Evolutionary conservation across 768 basidiomycete genomes (phyloP).

Genomic region (Suillus hirtellus): DNA sequence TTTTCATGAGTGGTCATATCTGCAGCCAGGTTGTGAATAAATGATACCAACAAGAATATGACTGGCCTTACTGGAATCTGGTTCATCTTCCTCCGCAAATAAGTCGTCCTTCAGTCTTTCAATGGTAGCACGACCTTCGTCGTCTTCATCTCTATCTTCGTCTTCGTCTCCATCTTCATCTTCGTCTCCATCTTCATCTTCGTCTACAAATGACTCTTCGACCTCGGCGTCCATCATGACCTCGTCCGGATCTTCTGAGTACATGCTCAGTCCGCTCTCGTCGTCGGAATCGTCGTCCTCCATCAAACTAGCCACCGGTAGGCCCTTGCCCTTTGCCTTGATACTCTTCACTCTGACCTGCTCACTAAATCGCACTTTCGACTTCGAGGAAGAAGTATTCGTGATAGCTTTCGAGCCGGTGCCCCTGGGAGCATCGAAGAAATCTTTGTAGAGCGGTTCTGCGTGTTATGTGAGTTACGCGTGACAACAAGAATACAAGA

Average conservation of each 20-base stretch:
- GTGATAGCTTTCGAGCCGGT: slow-evolving; percentile 20
- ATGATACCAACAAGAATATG: not conserved
- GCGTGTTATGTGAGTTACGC: slow-evolving; percentile 11
- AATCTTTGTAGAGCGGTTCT: slow-evolving; percentile 76
- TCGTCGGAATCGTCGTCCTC: slow-evolving; percentile 36
- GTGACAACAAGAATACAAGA: not conserved
- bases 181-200: slow-evolving; percentile 30
- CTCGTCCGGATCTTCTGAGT: slow-evolving; percentile 38
- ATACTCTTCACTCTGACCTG: slow-evolving; percentile 83
- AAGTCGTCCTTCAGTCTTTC: slow-evolving; percentile 75
- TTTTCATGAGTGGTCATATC: slow-evolving; percentile 79
- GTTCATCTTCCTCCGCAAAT: slow-evolving; percentile 65
- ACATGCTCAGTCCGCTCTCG: slow-evolving; percentile 38
- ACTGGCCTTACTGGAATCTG: slow-evolving; percentile 4
- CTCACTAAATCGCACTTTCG: slow-evolving; percentile 76
- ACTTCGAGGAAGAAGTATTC: slow-evolving; percentile 10
- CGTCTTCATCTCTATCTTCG: slow-evolving; percentile 21
- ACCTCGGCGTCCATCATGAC: slow-evolving; percentile 31
- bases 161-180: slow-evolving; percentile 29
- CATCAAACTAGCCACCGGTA: slow-evolving; percentile 46
- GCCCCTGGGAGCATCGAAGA: slow-evolving; percentile 67
- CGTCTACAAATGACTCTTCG: slow-evolving; percentile 24
- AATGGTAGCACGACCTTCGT: slow-evolving; percentile 50
- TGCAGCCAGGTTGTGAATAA: slow-evolving; percentile 22
- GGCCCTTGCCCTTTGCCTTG: slow-evolving; percentile 66